Base-by-base conservation (phyloP, 306 rosid species). In the Quercus gilva region DNA sequence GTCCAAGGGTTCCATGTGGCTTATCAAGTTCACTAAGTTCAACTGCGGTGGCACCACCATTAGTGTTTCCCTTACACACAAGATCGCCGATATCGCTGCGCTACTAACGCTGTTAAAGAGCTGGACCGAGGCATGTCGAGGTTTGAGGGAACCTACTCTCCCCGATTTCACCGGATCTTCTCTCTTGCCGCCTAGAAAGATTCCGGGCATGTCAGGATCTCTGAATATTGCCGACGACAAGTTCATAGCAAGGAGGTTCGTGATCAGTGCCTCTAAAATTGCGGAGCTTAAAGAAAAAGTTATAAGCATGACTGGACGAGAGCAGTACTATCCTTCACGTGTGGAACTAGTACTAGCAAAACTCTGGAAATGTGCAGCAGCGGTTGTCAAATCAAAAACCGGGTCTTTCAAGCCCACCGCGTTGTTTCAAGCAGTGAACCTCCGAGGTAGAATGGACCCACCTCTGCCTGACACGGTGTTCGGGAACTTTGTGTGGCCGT, bases 401-500 rank as follows among this genome's bases (percentile, higher is more conserved):
- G 33, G 31, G 64, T 18, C 86, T 29, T 78, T 88, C 51, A 83
- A 51, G 69, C 87, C 61, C 0, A 83, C 89, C 0, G 77, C 77
- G 14, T 7, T 88, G 74, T 88, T 85, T 29, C 91, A 88, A 26
- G 91, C 87, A 0, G 87, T 88, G 80, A 85, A 88, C 37, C 89
- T 88, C 2, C 89, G 89, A 53, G 45, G 81, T 0, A 63, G 86
- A 5, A 78, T 88, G 87, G 81, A 72, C 0, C 91, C 89, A 0
- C 63, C 77, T 1, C 52, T 85, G 26, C 60, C 89, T 0, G 87
- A 74, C 13, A 77, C 60, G 0, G 81, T 80, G 1, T 11, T 83
- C 5, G 91, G 91, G 63, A 88, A 88, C 55, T 76, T 88, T 0
- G 82, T 85, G 45, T 88, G 91, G 91, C 73, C 89, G 26, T 83